Evolutionary conservation across 192 early-diverging fungal genomes (phyloP).

Genomic region (Anaeromyces robustus): DNA sequence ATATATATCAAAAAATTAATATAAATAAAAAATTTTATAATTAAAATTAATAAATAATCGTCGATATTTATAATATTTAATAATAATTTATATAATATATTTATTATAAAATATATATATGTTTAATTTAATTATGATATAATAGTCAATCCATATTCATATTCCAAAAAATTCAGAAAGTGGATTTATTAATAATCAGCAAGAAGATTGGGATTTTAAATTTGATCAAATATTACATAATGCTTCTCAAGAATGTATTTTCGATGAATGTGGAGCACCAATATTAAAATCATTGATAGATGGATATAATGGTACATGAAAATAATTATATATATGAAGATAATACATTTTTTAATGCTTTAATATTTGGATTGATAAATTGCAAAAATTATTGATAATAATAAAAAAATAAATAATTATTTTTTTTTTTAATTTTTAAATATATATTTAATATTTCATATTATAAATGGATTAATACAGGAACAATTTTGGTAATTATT

Average conservation of each 20-base stretch:
- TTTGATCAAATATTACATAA: slow-evolving; percentile 46
- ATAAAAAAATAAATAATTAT: too few species aligned
- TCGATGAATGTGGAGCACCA: slow-evolving; percentile 36
- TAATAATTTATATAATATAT: background rate
- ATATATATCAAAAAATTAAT: too few species aligned
- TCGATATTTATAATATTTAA: background rate
- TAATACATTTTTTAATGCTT: too few species aligned
- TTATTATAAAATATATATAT: too few species aligned
- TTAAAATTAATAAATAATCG: background rate
- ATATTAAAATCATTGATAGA: slow-evolving; percentile 33
- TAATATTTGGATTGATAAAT: too few species aligned
- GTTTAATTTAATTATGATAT: slow-evolving; percentile 7
- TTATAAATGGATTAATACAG: too few species aligned
- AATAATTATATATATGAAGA: background rate
- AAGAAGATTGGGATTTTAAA: slow-evolving; percentile 45
- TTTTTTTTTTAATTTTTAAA: too few species aligned
- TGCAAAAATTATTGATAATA: too few species aligned
- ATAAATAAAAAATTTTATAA: background rate
- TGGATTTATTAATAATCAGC: slow-evolving; percentile 51
- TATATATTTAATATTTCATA: too few species aligned
- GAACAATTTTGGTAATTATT: too few species aligned
- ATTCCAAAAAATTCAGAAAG: slow-evolving; percentile 37
- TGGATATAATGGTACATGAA: slow-evolving; percentile 32
- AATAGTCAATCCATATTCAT: slow-evolving; percentile 26
- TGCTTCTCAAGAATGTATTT: slow-evolving; percentile 37